Base-by-base conservation (phyloP, 163 green algal species). In the Scenedesmus sp. region DNA sequence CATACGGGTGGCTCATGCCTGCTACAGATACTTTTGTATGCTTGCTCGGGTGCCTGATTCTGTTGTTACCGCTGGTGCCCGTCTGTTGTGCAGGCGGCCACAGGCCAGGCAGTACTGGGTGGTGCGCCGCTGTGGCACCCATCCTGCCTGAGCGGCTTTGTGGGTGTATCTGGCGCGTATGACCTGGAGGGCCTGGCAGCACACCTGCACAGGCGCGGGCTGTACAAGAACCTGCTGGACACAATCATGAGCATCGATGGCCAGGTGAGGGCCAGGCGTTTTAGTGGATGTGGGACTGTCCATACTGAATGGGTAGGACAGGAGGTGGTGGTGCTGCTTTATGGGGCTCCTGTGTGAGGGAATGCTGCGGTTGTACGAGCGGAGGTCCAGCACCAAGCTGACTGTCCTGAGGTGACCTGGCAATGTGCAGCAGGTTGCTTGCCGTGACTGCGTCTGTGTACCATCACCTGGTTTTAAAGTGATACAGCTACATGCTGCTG, bases 201-300 rank as follows among this genome's bases (percentile, higher is more conserved):
- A 26, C 97, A 99, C 94, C 93, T 99, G 88, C 92, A 99, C 93
- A 85, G 91, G 26, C 93, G 98, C 2, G 98, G 98, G 5, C 93
- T 99, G 81, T 92, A 92, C 62, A 92, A 88, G 88, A 66, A 88
- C 57, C 55, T 92, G 88, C 81, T 92, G 64, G 88, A 88, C 88
- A 89, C 88, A 15, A 88, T 92, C 81, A 92, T 92, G 88, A 92
- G 59, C 52, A 74, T 92, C 4, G 52, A 92, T 57, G 88, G 88
- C 34, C 52, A 84, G 82, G 87, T 91, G 60, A 15, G 84, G 13
- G 34, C 34, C 34, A 46, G 16, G 76, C 76, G 10, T 82, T 46
- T 82, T 9, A 26, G 23, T 82, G 73, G 8, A 46, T 46, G 23
- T 46, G 34, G 34, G 34, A 46, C 34, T 46, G 34, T 46, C 34